phyloP scores from a whole-genome alignment of 164 flowering plant species.

The Magnolia sinica region DNA sequence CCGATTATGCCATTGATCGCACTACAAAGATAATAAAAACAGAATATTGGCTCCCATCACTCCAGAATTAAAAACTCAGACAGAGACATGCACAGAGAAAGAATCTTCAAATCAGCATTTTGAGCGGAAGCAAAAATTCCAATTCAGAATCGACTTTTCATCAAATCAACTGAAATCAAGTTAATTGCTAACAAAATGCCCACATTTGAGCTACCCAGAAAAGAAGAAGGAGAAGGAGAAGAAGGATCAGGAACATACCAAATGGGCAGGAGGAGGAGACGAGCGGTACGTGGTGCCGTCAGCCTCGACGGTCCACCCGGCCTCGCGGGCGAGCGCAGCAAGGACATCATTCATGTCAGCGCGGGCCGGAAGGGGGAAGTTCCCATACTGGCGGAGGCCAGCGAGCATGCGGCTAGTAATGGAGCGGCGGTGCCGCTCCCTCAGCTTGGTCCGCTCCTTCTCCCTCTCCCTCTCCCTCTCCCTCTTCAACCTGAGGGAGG shows the following conservation, averaged over 20 bases:
- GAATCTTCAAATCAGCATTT: not conserved
- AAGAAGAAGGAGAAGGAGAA: not conserved
- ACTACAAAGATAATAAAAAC: not conserved
- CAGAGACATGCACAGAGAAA: not conserved
- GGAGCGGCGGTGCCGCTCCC: slow-evolving; percentile 72
- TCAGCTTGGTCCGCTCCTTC: slow-evolving; percentile 68
- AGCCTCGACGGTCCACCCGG: slow-evolving; percentile 77
- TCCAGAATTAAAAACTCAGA: not conserved
- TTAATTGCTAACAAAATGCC: no score
- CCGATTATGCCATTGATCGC: not conserved
- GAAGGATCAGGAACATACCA: slow-evolving; percentile 1
- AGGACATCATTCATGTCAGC: slow-evolving; percentile 83
- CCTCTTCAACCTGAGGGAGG: slow-evolving; percentile 16
- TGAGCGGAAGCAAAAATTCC: not conserved
- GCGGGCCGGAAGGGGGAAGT: slow-evolving; percentile 68
- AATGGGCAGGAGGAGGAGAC: slow-evolving; percentile 35
- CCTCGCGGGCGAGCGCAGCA: slow-evolving; percentile 72
- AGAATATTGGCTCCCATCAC: not conserved
- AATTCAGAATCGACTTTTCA: not conserved
- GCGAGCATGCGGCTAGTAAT: slow-evolving; percentile 73
- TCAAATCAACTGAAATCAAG: not conserved
- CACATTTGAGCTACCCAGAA: no score
- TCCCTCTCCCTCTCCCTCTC: slow-evolving; percentile 68
- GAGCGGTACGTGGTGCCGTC: slow-evolving; percentile 67
- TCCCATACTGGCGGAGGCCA: slow-evolving; percentile 70